These are phyloP conservation scores for Zygosaccharomyces rouxii DNA, from an alignment of 805 yeast species.

Conservation along the genomic window DNA sequence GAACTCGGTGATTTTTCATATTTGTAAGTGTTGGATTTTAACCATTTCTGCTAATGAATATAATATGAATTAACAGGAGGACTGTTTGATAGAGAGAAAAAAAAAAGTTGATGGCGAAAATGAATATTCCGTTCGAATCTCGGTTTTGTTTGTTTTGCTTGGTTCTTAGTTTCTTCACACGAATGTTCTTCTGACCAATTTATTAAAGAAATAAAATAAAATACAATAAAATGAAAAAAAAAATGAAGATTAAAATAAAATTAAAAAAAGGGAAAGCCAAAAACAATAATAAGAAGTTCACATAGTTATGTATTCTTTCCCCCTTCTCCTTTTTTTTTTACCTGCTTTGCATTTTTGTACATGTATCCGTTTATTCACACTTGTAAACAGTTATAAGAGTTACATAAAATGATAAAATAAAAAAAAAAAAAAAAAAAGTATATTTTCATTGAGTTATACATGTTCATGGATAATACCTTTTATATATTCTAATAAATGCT, in stretches of 20 bases:
- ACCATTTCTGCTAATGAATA: neutral
- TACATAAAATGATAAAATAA: neutral
- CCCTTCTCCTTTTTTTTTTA: too few relatives aligned
- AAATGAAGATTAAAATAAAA: too few relatives aligned
- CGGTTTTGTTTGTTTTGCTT: too few relatives aligned
- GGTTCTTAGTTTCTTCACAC: too few relatives aligned
- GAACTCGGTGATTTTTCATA: constrained; percentile 11
- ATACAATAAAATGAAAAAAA: too few relatives aligned
- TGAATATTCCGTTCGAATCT: too few relatives aligned
- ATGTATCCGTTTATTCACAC: neutral
- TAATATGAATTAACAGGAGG: neutral
- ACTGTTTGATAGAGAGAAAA: neutral
- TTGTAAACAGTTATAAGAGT: neutral
- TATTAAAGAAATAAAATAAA: too few relatives aligned
- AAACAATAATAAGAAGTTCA: too few relatives aligned
- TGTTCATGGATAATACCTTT: constrained; percentile 26
- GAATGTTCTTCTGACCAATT: too few relatives aligned
- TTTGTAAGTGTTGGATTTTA: neutral
- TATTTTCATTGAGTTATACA: constrained; percentile 1
- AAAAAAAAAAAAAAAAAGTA: neutral
- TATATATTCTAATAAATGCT: constrained; percentile 49
- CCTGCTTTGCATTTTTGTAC: neutral
- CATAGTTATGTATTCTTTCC: too few relatives aligned
- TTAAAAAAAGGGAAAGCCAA: too few relatives aligned
- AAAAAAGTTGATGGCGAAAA: neutral